Evolutionary conservation across 2,329 filamentous ascomycete genomes (phyloP), one percentile per base, ranked within the genome.

Genomic region (Erysiphe pulchra): DNA sequence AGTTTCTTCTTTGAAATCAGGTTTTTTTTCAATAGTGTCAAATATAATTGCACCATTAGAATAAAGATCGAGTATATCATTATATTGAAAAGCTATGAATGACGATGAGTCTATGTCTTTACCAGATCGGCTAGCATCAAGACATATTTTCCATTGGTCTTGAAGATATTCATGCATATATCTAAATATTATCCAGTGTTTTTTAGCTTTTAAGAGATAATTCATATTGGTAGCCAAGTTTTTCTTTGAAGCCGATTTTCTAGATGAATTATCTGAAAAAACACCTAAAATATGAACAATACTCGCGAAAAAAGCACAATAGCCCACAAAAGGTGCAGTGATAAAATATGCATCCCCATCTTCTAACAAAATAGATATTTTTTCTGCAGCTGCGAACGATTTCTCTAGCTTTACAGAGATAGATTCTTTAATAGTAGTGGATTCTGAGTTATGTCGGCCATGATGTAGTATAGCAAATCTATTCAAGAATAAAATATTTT

Each of bases 171-270:
- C 86, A 0, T 84, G 79, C 71, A 95, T 86, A 63, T 85, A 94
- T 58, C 93, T 83, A 57, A 95, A 94, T 80, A 94, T 92, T 49
- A 87, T 90, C 90, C 90, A 98, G 56, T 90, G 86, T 49, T 82
- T 82, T 66, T 93, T 94, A 82, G 95, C 92, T 61, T 83, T 90
- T 46, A 80, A 79, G 40, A 98, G 64, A 55, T 90, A 95, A 56
- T 80, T 82, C 54, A 95, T 80, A 52, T 93, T 95, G 51, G 77
- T 81, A 1, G 80, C 76, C 14, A 94, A 66, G 55, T 93, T 86
- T 51, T 77, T 75, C 62, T 92, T 93, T 9, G 83, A 84, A 9
- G 73, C 71, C 12, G 72, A 70, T 58, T 92, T 82, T 44, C 92
- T 69, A 11, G 73, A 65, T 13, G 75, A 65, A 51, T 92, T 86